A percentile compares a stretch with the other conserved stretches of the same genome.
These are phyloP conservation scores for Komagataella phaffii DNA, from an alignment of 805 yeast genomes.

Conservation along the genomic window DNA sequence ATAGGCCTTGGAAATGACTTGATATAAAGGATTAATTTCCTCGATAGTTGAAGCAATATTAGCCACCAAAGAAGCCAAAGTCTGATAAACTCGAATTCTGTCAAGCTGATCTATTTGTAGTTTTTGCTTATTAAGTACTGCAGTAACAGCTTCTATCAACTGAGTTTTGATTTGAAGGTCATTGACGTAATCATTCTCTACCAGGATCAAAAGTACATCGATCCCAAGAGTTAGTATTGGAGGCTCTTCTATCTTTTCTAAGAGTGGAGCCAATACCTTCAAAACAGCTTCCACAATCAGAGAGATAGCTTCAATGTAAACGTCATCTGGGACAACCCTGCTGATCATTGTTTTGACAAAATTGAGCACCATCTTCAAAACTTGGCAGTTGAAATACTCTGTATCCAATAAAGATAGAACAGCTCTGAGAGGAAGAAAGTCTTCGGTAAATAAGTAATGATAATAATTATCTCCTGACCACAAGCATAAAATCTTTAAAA, in stretches of 20 bases:
- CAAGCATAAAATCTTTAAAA: slow-evolving; percentile 59
- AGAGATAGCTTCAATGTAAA: slow-evolving; percentile 34
- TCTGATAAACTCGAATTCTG: slow-evolving; percentile 40
- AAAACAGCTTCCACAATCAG: slow-evolving; percentile 47
- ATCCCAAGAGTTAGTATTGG: slow-evolving; percentile 41
- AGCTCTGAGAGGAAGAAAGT: slow-evolving; percentile 38
- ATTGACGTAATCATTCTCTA: slow-evolving; percentile 44
- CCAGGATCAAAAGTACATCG: slow-evolving; percentile 34
- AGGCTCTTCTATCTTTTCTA: slow-evolving; percentile 24
- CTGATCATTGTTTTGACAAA: slow-evolving; percentile 35
- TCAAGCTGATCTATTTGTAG: slow-evolving; percentile 35
- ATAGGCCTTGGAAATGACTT: slow-evolving; percentile 8
- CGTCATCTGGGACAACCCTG: slow-evolving; percentile 25
- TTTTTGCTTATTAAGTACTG: slow-evolving; percentile 46
- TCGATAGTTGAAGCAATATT: slow-evolving; percentile 39
- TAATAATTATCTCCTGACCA: slow-evolving; percentile 30
- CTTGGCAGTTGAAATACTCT: slow-evolving; percentile 52
- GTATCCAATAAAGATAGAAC: slow-evolving; percentile 41
- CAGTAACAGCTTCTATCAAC: slow-evolving; percentile 42
- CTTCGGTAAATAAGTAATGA: slow-evolving; percentile 40
- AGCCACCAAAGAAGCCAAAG: slow-evolving; percentile 40
- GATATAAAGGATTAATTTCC: slow-evolving; percentile 24
- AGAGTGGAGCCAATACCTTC: slow-evolving; percentile 32
- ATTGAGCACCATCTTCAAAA: slow-evolving; percentile 37
- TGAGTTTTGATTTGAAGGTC: slow-evolving; percentile 37